phyloP scores from a whole-genome alignment of 345 rosid genomes.

The Linum lewisii region DNA sequence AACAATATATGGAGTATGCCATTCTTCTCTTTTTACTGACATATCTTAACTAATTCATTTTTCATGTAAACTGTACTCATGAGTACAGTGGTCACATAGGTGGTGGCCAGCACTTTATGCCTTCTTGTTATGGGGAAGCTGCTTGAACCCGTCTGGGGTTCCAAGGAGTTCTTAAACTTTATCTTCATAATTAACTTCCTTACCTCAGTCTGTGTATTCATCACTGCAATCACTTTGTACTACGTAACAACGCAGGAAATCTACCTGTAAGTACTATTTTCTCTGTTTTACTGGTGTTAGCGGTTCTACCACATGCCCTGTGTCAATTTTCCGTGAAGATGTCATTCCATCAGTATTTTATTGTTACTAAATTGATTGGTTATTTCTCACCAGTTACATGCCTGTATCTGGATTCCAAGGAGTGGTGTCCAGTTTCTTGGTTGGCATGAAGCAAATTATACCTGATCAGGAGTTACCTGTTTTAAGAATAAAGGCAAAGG shows the following conservation, averaged over 20 bases:
- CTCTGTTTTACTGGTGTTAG: background rate
- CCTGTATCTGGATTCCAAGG: conserved; percentile 95
- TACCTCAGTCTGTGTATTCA: conserved; percentile 68
- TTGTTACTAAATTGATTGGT: conserved; percentile 7
- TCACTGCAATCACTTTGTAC: conserved; percentile 81
- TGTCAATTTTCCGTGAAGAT: background rate
- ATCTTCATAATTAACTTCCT: conserved; percentile 70
- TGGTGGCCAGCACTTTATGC: conserved; percentile 56
- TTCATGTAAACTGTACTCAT: conserved; percentile 9
- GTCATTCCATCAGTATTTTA: background rate
- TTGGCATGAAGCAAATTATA: conserved; percentile 89
- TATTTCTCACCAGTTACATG: conserved; percentile 52
- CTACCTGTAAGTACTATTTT: conserved; percentile 61
- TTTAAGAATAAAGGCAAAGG: conserved; percentile 83
- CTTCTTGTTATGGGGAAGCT: conserved; percentile 89
- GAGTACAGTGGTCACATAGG: conserved; percentile 29
- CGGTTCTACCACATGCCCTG: background rate
- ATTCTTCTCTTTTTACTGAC: conserved; percentile 6
- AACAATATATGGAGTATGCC: conserved; percentile 71
- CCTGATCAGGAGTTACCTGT: conserved; percentile 84
- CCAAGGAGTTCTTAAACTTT: conserved; percentile 94
- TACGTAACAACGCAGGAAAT: conserved; percentile 62
- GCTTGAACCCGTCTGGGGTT: conserved; percentile 95
- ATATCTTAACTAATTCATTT: conserved; percentile 1
- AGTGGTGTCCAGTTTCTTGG: conserved; percentile 76